A percentile compares a stretch with the other conserved stretches of the same genome.
Evolutionary conservation across 768 basidiomycete species (phyloP).

Genomic region (Suillus paluster): DNA sequence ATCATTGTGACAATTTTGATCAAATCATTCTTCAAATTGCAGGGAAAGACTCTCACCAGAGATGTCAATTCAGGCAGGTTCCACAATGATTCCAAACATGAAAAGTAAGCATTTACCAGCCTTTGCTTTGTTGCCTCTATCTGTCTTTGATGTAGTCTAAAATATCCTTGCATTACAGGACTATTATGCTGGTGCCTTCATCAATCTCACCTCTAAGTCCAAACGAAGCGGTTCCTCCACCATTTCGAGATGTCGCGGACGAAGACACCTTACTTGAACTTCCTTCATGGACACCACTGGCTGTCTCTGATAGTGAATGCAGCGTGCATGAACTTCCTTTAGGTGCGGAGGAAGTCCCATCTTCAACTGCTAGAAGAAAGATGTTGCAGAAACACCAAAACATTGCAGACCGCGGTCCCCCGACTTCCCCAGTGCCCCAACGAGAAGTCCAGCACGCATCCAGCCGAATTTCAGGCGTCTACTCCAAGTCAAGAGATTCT

Average conservation of each 20-base stretch:
- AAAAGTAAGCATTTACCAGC: neutral
- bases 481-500: neutral
- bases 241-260: neutral
- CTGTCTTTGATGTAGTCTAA: neutral
- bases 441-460: neutral
- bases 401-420: neutral
- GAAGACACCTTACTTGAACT: neutral
- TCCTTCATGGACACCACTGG: constrained; percentile 5
- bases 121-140: neutral
- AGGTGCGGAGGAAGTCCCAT: neutral
- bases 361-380: neutral
- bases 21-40: neutral
- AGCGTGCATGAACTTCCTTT: neutral
- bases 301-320: neutral
- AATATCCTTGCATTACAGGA: neutral
- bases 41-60: neutral
- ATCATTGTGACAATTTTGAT: neutral
- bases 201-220: neutral
- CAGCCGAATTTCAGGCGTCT: neutral
- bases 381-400: neutral
- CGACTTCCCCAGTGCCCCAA: too few relatives aligned
- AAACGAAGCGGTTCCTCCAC: neutral
- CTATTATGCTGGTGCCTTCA: neutral
- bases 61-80: neutral
- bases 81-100: neutral